phyloP scores from a whole-genome alignment of 352 stramenopile species.

The Globisporangium acanthophoron region DNA sequence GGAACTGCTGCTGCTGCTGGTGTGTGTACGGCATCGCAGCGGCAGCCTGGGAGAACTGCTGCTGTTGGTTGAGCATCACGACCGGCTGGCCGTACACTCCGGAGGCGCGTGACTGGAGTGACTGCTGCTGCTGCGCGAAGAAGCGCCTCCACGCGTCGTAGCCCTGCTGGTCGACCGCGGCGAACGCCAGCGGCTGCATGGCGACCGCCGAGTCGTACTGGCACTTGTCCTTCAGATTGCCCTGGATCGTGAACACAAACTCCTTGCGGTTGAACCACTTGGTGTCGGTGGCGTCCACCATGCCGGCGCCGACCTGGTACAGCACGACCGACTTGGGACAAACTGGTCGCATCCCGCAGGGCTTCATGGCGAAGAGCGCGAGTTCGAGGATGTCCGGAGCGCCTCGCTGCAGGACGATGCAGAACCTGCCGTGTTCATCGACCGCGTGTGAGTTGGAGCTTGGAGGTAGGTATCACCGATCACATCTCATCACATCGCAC shows the following conservation, averaged over 20 bases:
- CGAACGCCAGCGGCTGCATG: conserved; percentile 48
- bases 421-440: conserved; percentile 23
- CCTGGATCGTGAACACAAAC: conserved; percentile 47
- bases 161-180: conserved; percentile 34
- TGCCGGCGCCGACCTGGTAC: conserved; percentile 45
- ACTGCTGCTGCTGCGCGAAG: conserved; percentile 49
- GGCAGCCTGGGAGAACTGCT: not conserved
- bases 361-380: conserved; percentile 59
- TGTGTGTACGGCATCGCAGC: not conserved
- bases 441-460: not conserved
- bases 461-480: not conserved
- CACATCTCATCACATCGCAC: conserved; percentile 10
- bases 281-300: conserved; percentile 33
- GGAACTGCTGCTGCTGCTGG: not conserved
- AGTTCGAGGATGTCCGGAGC: conserved; percentile 57
- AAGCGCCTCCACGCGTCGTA: conserved; percentile 59
- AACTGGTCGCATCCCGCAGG: conserved; percentile 34
- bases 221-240: conserved; percentile 24
- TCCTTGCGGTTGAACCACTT: conserved; percentile 77
- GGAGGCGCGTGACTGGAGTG: conserved; percentile 6
- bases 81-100: conserved; percentile 1
- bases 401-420: conserved; percentile 64
- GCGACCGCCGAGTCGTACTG: conserved; percentile 27
- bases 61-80: not conserved
- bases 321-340: conserved; percentile 56